Conservation (phyloP, 306 rosid genomes). For the Quercus glauca region DNA sequence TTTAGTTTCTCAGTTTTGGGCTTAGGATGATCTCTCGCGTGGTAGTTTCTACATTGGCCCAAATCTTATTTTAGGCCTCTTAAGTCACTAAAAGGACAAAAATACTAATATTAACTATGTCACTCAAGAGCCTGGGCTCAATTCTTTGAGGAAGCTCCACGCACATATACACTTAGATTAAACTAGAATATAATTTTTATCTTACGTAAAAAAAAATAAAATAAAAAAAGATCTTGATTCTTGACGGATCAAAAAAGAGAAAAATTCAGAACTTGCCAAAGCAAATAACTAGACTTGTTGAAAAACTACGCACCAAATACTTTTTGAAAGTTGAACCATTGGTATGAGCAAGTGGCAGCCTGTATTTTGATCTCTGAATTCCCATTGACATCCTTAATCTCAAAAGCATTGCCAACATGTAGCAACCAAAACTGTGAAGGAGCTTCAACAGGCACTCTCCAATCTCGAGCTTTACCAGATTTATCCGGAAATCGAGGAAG, state of each 20-base stretch:
- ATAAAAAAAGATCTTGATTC: background rate
- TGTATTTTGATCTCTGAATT: constrained; percentile 56
- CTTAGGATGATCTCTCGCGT: too few species aligned
- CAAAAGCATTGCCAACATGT: constrained; percentile 82
- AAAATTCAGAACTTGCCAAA: background rate
- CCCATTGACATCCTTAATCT: constrained; percentile 35
- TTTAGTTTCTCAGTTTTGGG: too few species aligned
- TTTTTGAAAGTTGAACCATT: constrained; percentile 83
- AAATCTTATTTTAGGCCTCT: too few species aligned
- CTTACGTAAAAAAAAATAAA: background rate
- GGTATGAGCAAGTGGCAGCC: constrained; percentile 83
- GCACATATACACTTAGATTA: too few species aligned
- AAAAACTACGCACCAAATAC: constrained; percentile 53
- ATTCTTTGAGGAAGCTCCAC: too few species aligned
- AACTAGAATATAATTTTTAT: background rate
- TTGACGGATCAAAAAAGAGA: background rate
- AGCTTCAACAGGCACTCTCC: constrained; percentile 71
- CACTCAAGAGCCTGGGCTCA: too few species aligned
- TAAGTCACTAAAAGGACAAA: too few species aligned
- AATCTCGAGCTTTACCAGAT: constrained; percentile 41
- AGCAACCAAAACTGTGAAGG: constrained; percentile 84
- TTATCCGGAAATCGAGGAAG: constrained; percentile 59
- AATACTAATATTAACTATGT: too few species aligned
- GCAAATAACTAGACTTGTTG: background rate
- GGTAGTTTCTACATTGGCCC: too few species aligned